Evolutionary conservation across 2,329 filamentous ascomycete genomes (phyloP), one percentile per base, ranked within the genome.

Genomic region (Aspergillus amoenus): DNA sequence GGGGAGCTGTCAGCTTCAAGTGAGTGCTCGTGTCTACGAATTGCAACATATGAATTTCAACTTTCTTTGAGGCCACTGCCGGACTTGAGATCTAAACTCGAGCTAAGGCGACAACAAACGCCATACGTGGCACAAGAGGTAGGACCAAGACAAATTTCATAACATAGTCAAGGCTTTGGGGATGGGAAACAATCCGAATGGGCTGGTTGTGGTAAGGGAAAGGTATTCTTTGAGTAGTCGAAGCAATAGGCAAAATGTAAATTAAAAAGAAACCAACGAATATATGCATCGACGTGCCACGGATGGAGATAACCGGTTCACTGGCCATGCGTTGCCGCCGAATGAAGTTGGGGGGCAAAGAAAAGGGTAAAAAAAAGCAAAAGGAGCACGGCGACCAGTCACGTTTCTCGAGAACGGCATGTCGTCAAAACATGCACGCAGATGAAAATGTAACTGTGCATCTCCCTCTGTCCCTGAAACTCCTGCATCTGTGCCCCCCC

Each of bases 191-290:
- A 54, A 60, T 62, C 59, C 57, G 49, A 62, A 57, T 58, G 53
- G 52, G 54, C 59, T 48, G 55, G 43, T 30, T 58, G 57, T 57
- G 61, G 59, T 49, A 61, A 62, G 61, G 55, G 59, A 66, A 65
- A 66, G 64, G 63, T 66, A 65, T 65, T 66, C 64, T 66, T 67
- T 66, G 61, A 56, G 65, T 58, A 65, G 54, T 63, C 59, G 60
- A 64, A 59, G 52, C 58, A 62, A 65, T 66, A 67, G 64, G 58
- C 64, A 66, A 64, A 62, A 62, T 57, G 51, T 55, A 58, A 60
- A 58, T 57, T 59, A 58, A 61, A 30, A 59, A 61, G 57, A 62
- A 59, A 54, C 52, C 57, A 60, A 64, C 59, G 55, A 60, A 58
- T 53, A 64, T 58, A 64, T 46, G 50, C 56, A 63, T 65, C 58